Evolutionary conservation across 257 asterid species (phyloP).

Genomic region (Primulina huaijiensis): DNA sequence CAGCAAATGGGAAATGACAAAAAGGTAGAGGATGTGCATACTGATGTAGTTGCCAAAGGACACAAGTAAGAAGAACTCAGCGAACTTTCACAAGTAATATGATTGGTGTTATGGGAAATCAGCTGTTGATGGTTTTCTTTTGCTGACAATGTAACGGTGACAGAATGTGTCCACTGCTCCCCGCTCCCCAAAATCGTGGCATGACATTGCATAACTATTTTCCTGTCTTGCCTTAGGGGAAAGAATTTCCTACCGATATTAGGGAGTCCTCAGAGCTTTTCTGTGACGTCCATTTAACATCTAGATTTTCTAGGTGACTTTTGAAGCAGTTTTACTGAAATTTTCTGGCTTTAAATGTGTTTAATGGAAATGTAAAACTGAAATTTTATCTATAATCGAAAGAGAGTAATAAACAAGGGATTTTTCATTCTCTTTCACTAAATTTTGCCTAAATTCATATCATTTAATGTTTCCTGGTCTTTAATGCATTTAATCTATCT

Average conservation of each 20-base stretch:
- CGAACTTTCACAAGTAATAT: background rate
- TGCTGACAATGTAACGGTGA: background rate
- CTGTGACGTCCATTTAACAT: background rate
- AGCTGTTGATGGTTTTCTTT: background rate
- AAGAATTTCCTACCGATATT: background rate
- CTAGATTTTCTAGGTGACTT: no score
- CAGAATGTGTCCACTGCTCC: slow-evolving; percentile 1
- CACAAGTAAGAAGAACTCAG: slow-evolving; percentile 18
- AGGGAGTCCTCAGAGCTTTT: background rate
- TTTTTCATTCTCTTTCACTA: background rate
- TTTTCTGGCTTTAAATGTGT: background rate
- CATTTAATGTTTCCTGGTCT: background rate
- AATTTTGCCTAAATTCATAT: background rate
- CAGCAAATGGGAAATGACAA: slow-evolving; percentile 23
- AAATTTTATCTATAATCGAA: background rate
- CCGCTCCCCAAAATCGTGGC: background rate
- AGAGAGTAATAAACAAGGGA: background rate
- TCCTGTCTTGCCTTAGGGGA: background rate
- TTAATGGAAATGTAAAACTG: background rate
- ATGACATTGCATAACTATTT: background rate
- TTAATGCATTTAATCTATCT: background rate
- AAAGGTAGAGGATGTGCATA: slow-evolving; percentile 17
- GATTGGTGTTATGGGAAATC: background rate
- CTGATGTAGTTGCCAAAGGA: slow-evolving; percentile 6
- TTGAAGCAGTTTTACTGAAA: background rate